A percentile compares a stretch with the other conserved stretches of the same genome.
Evolutionary conservation across 352 stramenopile genomes (phyloP).

Genomic region (Phytophthora syringae): DNA sequence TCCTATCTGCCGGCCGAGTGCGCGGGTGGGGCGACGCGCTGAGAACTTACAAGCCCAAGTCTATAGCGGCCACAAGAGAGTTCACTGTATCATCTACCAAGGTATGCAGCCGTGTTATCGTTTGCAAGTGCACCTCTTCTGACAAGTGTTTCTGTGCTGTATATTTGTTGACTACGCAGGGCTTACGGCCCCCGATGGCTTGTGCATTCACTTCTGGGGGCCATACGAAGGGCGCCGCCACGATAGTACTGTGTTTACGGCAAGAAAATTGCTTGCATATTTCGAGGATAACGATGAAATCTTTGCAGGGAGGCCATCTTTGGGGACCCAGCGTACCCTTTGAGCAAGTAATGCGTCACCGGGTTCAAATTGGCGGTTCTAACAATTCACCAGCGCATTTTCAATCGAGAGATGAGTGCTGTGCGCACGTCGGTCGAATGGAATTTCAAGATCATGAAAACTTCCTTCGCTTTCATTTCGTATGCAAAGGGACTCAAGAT

Average conservation of each 20-base stretch:
- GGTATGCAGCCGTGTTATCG: not conserved
- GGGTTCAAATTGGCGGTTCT: not conserved
- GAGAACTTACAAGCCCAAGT: not conserved
- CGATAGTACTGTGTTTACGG: conserved; percentile 5
- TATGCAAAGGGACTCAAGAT: not conserved
- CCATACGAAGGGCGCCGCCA: not conserved
- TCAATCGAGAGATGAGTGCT: conserved; percentile 2
- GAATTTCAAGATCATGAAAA: conserved; percentile 1
- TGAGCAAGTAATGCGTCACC: not conserved
- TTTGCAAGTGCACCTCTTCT: no score
- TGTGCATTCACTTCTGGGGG: conserved; percentile 1
- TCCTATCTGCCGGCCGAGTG: not conserved
- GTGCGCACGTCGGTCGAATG: conserved; percentile 2
- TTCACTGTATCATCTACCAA: conserved; percentile 1
- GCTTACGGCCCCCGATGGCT: conserved; percentile 1
- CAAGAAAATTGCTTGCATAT: not conserved
- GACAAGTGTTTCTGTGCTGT: no score
- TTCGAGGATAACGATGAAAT: not conserved
- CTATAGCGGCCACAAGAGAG: not conserved
- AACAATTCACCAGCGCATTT: not conserved
- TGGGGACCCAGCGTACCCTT: conserved; percentile 1
- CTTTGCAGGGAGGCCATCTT: not conserved
- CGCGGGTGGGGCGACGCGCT: no score
- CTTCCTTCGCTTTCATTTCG: not conserved
- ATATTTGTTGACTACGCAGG: no score